Conservation (phyloP, 2,329 filamentous ascomycete genomes). For the Colletotrichum noveboracense region DNA sequence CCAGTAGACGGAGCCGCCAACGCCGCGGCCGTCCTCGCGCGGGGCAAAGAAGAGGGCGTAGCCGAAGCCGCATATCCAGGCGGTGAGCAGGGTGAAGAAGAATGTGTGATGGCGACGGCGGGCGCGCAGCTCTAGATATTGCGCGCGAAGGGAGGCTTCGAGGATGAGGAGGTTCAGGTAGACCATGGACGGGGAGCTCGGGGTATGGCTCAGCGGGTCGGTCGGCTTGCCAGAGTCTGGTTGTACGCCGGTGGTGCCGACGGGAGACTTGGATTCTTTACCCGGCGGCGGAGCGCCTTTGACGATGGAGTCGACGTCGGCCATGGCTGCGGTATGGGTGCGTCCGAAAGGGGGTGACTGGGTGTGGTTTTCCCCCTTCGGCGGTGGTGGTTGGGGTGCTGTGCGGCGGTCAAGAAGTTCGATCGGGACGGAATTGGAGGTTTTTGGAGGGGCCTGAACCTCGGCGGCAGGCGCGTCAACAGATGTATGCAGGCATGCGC, state of each 20-base stretch:
- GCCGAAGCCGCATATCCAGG: slow-evolving; percentile 85
- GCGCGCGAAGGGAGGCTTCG: slow-evolving; percentile 89
- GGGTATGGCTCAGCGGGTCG: slow-evolving; percentile 81
- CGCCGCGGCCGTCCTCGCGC: slow-evolving; percentile 89
- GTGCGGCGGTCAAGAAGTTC: neutral
- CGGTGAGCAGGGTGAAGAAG: slow-evolving; percentile 78
- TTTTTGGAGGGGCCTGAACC: slow-evolving; percentile 10
- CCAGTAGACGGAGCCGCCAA: slow-evolving; percentile 96
- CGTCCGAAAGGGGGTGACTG: neutral
- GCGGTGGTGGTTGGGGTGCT: neutral
- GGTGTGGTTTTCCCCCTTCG: neutral
- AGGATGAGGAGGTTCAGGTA: slow-evolving; percentile 98
- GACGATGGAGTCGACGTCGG: slow-evolving; percentile 84
- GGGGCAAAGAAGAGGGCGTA: slow-evolving; percentile 94
- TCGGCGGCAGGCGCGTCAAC: slow-evolving; percentile 12
- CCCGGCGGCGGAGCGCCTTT: slow-evolving; percentile 82
- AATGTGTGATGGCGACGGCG: slow-evolving; percentile 92
- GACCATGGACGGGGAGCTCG: slow-evolving; percentile 93
- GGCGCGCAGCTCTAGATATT: slow-evolving; percentile 89
- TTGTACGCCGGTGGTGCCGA: slow-evolving; percentile 46
- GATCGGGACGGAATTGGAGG: neutral
- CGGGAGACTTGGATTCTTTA: slow-evolving; percentile 42
- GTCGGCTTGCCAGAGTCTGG: slow-evolving; percentile 50
- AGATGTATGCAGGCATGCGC: slow-evolving; percentile 13
- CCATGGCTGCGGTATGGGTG: slow-evolving; percentile 47